Evolutionary conservation across 768 basidiomycete genomes (phyloP).

Genomic region (Termitomyces sp.): DNA sequence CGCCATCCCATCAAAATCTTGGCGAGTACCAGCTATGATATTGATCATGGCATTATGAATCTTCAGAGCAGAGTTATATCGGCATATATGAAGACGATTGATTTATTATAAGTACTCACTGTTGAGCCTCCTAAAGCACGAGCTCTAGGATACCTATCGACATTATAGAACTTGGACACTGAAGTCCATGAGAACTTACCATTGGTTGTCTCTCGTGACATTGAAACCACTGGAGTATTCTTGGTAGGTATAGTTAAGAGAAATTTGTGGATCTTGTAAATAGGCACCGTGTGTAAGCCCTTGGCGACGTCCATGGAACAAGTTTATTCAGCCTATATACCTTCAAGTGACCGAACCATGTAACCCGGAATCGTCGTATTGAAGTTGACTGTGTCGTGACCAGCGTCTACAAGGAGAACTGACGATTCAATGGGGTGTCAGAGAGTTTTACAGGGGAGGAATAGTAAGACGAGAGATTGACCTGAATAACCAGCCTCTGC

Average conservation of each 20-base stretch:
- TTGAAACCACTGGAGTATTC: constrained; percentile 24
- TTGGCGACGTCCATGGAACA: background rate
- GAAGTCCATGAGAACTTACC: constrained; percentile 11
- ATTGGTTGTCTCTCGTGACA: constrained; percentile 19
- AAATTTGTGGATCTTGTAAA: constrained; percentile 20
- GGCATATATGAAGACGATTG: background rate
- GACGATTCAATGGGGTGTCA: background rate
- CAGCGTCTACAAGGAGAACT: constrained; percentile 28
- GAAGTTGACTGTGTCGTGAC: constrained; percentile 21
- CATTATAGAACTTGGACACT: background rate
- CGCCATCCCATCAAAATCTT: constrained; percentile 25
- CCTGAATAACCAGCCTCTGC: constrained; percentile 23
- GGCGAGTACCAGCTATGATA: constrained; percentile 20
- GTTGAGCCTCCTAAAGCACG: constrained; percentile 27
- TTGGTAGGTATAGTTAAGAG: constrained; percentile 24
- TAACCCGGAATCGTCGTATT: constrained; percentile 27
- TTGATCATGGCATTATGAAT: constrained; percentile 29
- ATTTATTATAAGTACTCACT: constrained; percentile 8
- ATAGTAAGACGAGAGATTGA: background rate
- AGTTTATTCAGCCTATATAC: constrained; percentile 7
- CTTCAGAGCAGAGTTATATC: constrained; percentile 4
- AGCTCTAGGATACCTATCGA: constrained; percentile 26
- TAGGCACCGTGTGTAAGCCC: background rate
- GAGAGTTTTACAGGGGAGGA: background rate
- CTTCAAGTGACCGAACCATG: constrained; percentile 21